Evolutionary conservation across 2,329 filamentous ascomycete genomes (phyloP).

Genomic region (Fonsecaea monophora): DNA sequence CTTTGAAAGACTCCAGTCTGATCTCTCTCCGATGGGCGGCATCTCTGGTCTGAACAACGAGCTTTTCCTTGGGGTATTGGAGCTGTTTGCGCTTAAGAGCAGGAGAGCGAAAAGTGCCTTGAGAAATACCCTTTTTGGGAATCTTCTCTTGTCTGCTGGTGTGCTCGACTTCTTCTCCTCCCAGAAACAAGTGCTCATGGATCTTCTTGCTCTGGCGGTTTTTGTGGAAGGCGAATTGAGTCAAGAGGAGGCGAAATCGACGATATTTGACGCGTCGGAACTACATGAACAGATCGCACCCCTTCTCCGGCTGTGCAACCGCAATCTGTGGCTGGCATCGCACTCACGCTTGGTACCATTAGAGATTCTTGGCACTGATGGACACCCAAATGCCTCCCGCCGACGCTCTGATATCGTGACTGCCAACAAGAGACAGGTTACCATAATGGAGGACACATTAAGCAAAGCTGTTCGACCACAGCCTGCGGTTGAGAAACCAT

Average conservation of each 20-base stretch:
- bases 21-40: slow-evolving; percentile 71
- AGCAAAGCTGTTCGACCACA: slow-evolving; percentile 53
- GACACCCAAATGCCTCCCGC: slow-evolving; percentile 41
- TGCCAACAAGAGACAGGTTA: slow-evolving; percentile 43
- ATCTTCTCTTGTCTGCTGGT: slow-evolving; percentile 67
- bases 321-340: slow-evolving; percentile 68
- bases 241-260: slow-evolving; percentile 66
- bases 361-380: slow-evolving; percentile 35
- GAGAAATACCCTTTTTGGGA: slow-evolving; percentile 34
- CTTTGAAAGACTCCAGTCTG: slow-evolving; percentile 70
- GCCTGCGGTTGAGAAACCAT: slow-evolving; percentile 48
- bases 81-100: slow-evolving; percentile 50
- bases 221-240: slow-evolving; percentile 87
- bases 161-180: slow-evolving; percentile 78
- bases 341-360: slow-evolving; percentile 48
- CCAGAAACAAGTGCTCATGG: slow-evolving; percentile 76
- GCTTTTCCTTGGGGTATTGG: slow-evolving; percentile 59
- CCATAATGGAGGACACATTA: slow-evolving; percentile 54
- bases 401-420: slow-evolving; percentile 40
- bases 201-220: slow-evolving; percentile 80
- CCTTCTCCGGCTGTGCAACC: slow-evolving; percentile 74
- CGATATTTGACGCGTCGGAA: slow-evolving; percentile 67
- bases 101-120: slow-evolving; percentile 41
- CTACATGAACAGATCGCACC: slow-evolving; percentile 70
- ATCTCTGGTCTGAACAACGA: slow-evolving; percentile 56